Evolutionary conservation across 1,284 basidiomycete species (phyloP).

Genomic region (Naganishia sp.): DNA sequence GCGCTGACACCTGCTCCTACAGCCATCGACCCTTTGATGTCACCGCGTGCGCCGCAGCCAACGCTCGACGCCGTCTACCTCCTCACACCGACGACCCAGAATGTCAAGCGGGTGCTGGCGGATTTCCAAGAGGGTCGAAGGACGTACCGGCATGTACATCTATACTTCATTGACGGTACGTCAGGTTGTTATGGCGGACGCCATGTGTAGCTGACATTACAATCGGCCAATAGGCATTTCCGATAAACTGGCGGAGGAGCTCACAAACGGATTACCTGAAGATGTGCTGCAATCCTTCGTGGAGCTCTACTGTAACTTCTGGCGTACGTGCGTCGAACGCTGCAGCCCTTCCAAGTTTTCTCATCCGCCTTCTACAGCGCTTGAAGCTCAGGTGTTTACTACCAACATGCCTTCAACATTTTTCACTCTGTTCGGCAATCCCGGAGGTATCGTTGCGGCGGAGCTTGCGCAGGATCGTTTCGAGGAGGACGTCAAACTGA

Average conservation of each 20-base stretch:
- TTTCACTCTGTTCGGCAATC: slow-evolving; percentile 82
- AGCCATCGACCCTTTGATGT: slow-evolving; percentile 57
- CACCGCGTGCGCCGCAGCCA: slow-evolving; percentile 69
- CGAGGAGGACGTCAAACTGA: slow-evolving; percentile 79
- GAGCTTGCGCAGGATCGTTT: slow-evolving; percentile 65
- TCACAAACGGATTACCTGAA: slow-evolving; percentile 58
- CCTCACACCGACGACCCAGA: slow-evolving; percentile 90
- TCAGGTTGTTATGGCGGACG: slow-evolving; percentile 9
- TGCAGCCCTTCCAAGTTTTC: too few species aligned
- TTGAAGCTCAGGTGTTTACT: slow-evolving; percentile 81
- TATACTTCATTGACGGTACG: slow-evolving; percentile 93
- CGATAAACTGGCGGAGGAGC: slow-evolving; percentile 70
- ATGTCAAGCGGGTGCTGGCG: slow-evolving; percentile 84
- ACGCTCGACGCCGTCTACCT: slow-evolving; percentile 88
- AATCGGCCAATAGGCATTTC: slow-evolving; percentile 44
- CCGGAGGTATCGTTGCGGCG: slow-evolving; percentile 65
- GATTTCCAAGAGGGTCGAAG: slow-evolving; percentile 70
- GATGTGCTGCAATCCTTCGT: slow-evolving; percentile 65
- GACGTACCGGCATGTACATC: slow-evolving; percentile 83
- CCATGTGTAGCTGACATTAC: slow-evolving; percentile 17
- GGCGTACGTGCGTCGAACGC: slow-evolving; percentile 60
- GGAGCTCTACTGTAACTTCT: slow-evolving; percentile 87
- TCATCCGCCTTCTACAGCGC: slow-evolving; percentile 58
- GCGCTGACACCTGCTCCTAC: neutral
- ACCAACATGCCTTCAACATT: slow-evolving; percentile 73